Conservation (phyloP, 1,284 basidiomycete genomes). For the Calocybe gambosa region DNA sequence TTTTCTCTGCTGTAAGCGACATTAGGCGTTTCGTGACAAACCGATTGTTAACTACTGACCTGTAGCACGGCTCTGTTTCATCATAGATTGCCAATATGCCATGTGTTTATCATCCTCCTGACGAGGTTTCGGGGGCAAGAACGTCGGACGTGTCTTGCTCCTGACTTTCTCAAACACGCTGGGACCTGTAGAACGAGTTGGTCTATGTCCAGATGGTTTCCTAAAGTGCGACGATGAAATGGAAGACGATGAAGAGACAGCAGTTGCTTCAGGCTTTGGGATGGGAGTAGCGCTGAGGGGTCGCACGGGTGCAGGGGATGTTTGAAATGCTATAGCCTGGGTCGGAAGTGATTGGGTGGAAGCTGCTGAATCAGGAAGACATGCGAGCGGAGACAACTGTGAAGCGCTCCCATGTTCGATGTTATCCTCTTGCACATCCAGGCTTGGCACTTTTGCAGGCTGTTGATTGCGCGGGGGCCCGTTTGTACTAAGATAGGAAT, state of each 20-base stretch:
- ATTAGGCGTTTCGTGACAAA: conserved; percentile 6
- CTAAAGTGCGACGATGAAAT: conserved; percentile 19
- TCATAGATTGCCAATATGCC: conserved; percentile 89
- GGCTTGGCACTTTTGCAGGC: conserved; percentile 7
- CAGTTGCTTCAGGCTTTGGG: conserved; percentile 11
- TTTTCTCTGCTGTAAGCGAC: conserved; percentile 53
- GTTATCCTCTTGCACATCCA: conserved; percentile 1
- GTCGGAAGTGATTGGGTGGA: conserved; percentile 22
- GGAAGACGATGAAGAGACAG: conserved; percentile 21
- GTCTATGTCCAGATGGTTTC: conserved; percentile 32
- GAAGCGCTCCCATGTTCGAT: conserved; percentile 3
- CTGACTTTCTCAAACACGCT: conserved; percentile 69
- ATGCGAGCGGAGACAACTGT: conserved; percentile 11
- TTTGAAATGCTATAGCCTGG: conserved; percentile 7
- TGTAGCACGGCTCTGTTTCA: conserved; percentile 71
- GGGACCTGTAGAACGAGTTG: conserved; percentile 52
- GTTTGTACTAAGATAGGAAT: conserved; percentile 42
- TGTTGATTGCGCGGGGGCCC: conserved; percentile 12
- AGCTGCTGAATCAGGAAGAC: conserved; percentile 12
- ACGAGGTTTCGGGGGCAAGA: conserved; percentile 79
- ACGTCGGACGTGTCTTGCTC: conserved; percentile 74
- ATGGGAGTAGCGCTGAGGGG: conserved; percentile 13
- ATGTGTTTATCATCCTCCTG: conserved; percentile 82
- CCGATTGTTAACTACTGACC: conserved; percentile 43
- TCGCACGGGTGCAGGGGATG: conserved; percentile 7